Base-by-base conservation (phyloP, 352 stramenopile species). In the Phytopythium boreale region DNA sequence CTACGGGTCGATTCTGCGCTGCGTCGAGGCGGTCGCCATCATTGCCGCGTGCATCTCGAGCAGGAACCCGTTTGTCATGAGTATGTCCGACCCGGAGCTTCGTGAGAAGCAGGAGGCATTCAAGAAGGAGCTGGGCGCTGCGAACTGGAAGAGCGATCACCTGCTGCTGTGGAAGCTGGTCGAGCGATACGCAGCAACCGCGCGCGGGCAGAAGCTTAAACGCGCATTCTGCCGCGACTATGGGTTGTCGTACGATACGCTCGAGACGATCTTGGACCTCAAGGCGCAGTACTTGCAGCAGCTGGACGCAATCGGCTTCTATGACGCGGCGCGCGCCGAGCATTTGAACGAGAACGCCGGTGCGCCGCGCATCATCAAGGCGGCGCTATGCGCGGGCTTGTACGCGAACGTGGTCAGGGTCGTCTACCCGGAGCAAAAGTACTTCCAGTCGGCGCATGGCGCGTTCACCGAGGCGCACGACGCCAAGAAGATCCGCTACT, bases 401-500 rank as follows among this genome's bases (percentile, higher is more conserved):
- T 95, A 95, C 49, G 79, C 72, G 11, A 95, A 96, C 24, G 87
- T 96, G 14, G 77, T 81, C 24, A 73, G 90, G 59, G 87, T 96
- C 20, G 76, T 98, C 59, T 94, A 97, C 67, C 93, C 95, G 12
- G 82, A 93, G 52, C 86, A 96, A 55, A 98, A 98, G 64, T 99
- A 98, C 76, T 95, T 97, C 56, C 92, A 98, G 70, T 89, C 92
- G 22, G 87, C 89, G 0, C 90, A 97, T 66, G 96, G 96, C 57
- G 88, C 89, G 14, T 68, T 97, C 24, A 92, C 95, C 34, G 93
- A 97, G 56, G 88, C 97, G 37, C 89, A 90, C 56, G 84, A 97
- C 53, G 92, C 96, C 29, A 97, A 97, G 71, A 86, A 98, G 64
- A 87, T 98, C 29, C 92, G 93, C 53, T 98, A 98, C 59, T 98